Percentiles rank a stretch among this genome's conserved stretches.
phyloP scores from a whole-genome alignment of 2,329 filamentous ascomycete species.

The Paecilomyces sp. region DNA sequence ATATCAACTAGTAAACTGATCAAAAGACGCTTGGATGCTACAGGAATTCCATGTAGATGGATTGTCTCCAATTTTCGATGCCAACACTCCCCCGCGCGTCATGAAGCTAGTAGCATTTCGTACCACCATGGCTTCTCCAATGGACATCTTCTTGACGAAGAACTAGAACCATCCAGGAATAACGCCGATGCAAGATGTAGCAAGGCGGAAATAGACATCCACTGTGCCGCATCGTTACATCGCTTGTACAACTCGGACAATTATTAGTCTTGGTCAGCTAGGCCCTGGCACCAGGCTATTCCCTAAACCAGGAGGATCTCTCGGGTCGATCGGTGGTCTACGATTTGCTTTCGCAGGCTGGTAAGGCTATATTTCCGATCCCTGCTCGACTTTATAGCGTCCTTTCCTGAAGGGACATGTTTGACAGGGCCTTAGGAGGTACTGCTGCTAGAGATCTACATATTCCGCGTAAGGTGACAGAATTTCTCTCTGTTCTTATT shows the following conservation, averaged over 20 bases:
- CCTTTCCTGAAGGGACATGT: background rate
- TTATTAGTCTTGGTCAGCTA: background rate
- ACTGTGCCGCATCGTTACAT: background rate
- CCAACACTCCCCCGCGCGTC: too few relatives aligned
- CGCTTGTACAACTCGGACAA: background rate
- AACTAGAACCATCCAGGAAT: background rate
- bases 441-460: background rate
- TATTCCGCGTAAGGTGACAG: background rate
- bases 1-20: too few relatives aligned
- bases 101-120: too few relatives aligned
- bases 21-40: too few relatives aligned
- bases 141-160: background rate
- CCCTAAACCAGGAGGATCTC: background rate
- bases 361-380: background rate
- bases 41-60: too few relatives aligned
- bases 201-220: background rate
- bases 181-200: background rate
- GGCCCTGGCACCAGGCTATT: background rate
- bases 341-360: background rate
- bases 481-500: background rate
- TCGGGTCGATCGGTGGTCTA: background rate
- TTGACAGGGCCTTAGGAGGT: background rate
- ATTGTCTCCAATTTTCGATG: too few relatives aligned
- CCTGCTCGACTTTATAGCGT: background rate
- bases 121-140: background rate